phyloP scores from a whole-genome alignment of 2,329 filamentous ascomycete species.

The Trichoderma sp. region DNA sequence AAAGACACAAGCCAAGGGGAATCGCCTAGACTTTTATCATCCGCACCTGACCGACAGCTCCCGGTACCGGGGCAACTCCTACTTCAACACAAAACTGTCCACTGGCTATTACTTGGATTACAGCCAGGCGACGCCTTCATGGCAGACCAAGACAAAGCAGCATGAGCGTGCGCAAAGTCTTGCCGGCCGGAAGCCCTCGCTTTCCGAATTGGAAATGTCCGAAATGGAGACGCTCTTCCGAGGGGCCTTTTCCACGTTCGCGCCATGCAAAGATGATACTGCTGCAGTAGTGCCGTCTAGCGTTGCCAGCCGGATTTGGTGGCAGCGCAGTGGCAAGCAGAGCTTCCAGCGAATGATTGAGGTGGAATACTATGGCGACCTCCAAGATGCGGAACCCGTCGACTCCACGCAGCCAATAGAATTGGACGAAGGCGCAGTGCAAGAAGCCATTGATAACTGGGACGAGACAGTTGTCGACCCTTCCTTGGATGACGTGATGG shows the following conservation, averaged over 20 bases:
- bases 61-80: slow-evolving; percentile 57
- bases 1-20: slow-evolving; percentile 68
- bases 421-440: slow-evolving; percentile 54
- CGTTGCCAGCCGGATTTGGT: slow-evolving; percentile 71
- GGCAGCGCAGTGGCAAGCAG: slow-evolving; percentile 69
- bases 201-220: slow-evolving; percentile 58
- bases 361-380: slow-evolving; percentile 47
- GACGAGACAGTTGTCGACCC: slow-evolving; percentile 61
- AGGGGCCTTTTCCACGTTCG: slow-evolving; percentile 78
- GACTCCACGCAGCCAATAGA: slow-evolving; percentile 40
- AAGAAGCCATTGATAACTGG: slow-evolving; percentile 59
- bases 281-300: slow-evolving; percentile 69
- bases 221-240: slow-evolving; percentile 76
- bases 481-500: slow-evolving; percentile 55
- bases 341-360: slow-evolving; percentile 67
- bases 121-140: slow-evolving; percentile 61
- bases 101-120: slow-evolving; percentile 72
- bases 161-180: slow-evolving; percentile 71
- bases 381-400: slow-evolving; percentile 42
- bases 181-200: slow-evolving; percentile 59
- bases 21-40: slow-evolving; percentile 54
- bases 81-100: slow-evolving; percentile 66
- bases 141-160: slow-evolving; percentile 62
- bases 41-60: slow-evolving; percentile 59
- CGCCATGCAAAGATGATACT: slow-evolving; percentile 73